These are phyloP conservation scores for Boletus coccyginus DNA, from an alignment of 768 basidiomycete species.

Conservation along the genomic window DNA sequence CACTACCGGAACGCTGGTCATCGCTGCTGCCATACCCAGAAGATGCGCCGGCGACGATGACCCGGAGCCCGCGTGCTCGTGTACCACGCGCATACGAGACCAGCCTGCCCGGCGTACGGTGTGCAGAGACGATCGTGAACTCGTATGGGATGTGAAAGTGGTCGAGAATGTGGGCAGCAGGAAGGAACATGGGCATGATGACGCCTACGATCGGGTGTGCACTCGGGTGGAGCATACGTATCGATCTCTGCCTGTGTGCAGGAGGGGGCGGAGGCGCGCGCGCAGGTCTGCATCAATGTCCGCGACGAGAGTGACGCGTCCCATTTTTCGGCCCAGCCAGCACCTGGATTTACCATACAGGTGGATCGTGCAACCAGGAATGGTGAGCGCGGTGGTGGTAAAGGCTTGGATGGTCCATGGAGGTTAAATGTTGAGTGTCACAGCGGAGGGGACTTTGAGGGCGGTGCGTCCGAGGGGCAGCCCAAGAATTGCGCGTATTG, in stretches of 20 bases:
- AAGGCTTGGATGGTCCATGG: constrained; percentile 55
- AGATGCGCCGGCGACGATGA: constrained; percentile 95
- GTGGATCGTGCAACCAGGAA: constrained; percentile 79
- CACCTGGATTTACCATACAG: constrained; percentile 93
- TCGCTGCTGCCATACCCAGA: constrained; percentile 96
- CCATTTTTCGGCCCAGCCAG: constrained; percentile 94
- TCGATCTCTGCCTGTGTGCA: constrained; percentile 51
- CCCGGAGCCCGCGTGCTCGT: constrained; percentile 58
- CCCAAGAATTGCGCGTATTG: constrained; percentile 91
- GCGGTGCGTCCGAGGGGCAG: constrained; percentile 87
- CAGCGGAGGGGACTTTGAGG: constrained; percentile 82
- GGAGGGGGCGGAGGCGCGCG: constrained; percentile 66
- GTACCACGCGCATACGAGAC: constrained; percentile 80
- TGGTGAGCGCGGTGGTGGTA: constrained; percentile 55
- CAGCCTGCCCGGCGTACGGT: constrained; percentile 88
- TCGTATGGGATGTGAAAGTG: constrained; percentile 87
- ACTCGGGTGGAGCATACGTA: constrained; percentile 58
- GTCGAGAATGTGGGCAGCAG: constrained; percentile 82
- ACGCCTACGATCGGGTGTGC: constrained; percentile 79
- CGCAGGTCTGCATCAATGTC: constrained; percentile 74
- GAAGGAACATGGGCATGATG: constrained; percentile 95
- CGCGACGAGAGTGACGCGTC: constrained; percentile 90
- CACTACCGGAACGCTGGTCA: constrained; percentile 89
- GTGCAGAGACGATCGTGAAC: constrained; percentile 93
- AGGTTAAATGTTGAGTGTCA: constrained; percentile 91